A percentile compares a stretch with the other conserved stretches of the same genome.
Evolutionary conservation across 2,329 filamentous ascomycete genomes (phyloP).

Genomic region (Clonostachys rosea): DNA sequence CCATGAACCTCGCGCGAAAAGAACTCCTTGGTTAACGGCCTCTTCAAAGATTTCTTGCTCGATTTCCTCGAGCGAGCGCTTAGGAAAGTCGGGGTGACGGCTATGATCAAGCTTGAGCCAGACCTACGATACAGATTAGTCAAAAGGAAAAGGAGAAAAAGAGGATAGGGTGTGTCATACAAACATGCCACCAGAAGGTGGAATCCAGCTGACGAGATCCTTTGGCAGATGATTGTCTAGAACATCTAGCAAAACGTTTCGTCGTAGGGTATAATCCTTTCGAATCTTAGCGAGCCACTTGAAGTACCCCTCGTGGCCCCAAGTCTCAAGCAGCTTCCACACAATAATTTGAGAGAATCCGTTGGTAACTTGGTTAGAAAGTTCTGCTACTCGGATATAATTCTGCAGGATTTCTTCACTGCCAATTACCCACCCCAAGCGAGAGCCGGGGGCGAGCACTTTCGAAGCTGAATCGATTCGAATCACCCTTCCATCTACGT

Average conservation of each 20-base stretch:
- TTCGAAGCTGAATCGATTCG: constrained; percentile 87
- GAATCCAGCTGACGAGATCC: constrained; percentile 69
- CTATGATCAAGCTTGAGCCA: no score
- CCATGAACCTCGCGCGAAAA: constrained; percentile 78
- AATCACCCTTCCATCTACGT: constrained; percentile 75
- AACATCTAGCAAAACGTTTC: constrained; percentile 67
- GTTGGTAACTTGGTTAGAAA: constrained; percentile 71
- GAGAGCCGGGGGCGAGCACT: constrained; percentile 71
- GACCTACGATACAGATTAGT: neutral
- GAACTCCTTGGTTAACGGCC: constrained; percentile 64
- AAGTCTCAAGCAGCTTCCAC: constrained; percentile 78
- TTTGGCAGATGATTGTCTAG: constrained; percentile 69
- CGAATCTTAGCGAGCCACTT: constrained; percentile 78
- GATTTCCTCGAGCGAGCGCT: constrained; percentile 27
- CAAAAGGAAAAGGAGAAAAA: constrained; percentile 1
- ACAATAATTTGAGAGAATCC: constrained; percentile 75
- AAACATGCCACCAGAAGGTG: constrained; percentile 84
- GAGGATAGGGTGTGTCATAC: constrained; percentile 37
- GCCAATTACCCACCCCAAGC: constrained; percentile 79
- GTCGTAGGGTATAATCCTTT: constrained; percentile 66
- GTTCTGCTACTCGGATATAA: constrained; percentile 71
- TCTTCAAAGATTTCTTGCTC: constrained; percentile 77
- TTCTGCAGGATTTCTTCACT: constrained; percentile 73
- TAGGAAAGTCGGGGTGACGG: no score
- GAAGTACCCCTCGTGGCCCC: constrained; percentile 85